Percentiles rank a stretch among this genome's conserved stretches.
These are phyloP conservation scores for Botrytis fragariae DNA, from an alignment of 2,329 filamentous ascomycete genomes.

Conservation along the genomic window DNA sequence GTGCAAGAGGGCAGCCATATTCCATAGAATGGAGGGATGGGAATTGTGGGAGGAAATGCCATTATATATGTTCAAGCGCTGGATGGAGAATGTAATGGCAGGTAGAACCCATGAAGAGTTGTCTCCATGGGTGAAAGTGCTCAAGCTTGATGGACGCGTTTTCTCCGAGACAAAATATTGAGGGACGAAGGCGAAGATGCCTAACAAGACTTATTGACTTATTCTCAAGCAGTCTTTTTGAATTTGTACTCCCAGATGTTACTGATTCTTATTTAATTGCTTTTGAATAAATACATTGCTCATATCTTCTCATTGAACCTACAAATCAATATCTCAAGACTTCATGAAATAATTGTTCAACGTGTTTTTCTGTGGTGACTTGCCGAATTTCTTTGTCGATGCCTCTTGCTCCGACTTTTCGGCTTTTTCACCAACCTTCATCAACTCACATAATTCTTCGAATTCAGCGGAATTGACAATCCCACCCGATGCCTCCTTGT, in stretches of 20 bases:
- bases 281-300: not conserved
- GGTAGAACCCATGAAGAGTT: not conserved
- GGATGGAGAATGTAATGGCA: constrained; percentile 13
- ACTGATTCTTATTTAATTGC: not conserved
- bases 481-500: constrained; percentile 66
- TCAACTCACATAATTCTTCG: constrained; percentile 59
- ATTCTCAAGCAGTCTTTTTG: not conserved
- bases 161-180: not conserved
- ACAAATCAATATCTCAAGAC: constrained; percentile 15
- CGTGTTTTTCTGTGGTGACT: constrained; percentile 50
- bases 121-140: not conserved
- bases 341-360: constrained; percentile 55
- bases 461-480: constrained; percentile 60
- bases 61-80: not conserved
- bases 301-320: not conserved
- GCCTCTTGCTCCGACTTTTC: constrained; percentile 39
- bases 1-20: not conserved
- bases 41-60: not conserved
- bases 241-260: not conserved
- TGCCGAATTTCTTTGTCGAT: constrained; percentile 40
- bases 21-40: not conserved
- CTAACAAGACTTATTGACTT: not conserved
- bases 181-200: not conserved
- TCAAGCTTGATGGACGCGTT: not conserved
- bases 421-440: constrained; percentile 57